Evolutionary conservation across 228 moss, liverwort and hornwort genomes (phyloP).

Genomic region (Sphagnum magellanicum): DNA sequence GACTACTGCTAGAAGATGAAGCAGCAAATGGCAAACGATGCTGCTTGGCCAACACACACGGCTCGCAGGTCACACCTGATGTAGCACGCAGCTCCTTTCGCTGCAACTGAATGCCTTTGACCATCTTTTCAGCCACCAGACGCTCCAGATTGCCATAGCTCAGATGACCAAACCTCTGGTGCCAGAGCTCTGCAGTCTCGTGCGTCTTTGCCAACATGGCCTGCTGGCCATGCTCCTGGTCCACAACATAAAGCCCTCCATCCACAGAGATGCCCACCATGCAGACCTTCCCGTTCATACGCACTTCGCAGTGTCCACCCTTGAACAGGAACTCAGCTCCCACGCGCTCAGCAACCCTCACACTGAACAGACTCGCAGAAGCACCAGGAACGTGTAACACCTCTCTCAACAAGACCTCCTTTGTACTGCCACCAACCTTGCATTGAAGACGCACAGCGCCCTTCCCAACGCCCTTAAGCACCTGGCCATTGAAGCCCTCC

Average conservation of each 20-base stretch:
- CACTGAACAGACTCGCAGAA: background rate
- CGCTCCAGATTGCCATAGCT: background rate
- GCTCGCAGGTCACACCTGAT: background rate
- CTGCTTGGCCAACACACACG: background rate
- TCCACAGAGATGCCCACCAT: no score
- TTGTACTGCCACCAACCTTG: no score
- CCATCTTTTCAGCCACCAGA: background rate
- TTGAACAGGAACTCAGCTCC: background rate
- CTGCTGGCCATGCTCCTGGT: no score
- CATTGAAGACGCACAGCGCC: no score
- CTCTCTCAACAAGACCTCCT: no score
- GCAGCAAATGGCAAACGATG: background rate
- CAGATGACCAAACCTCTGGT: background rate
- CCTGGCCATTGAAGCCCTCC: no score
- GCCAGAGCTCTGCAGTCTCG: background rate
- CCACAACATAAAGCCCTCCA: no score
- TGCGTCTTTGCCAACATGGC: no score
- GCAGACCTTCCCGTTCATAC: background rate
- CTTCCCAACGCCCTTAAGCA: no score
- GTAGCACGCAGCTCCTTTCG: background rate
- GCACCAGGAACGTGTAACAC: background rate
- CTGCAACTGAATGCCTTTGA: background rate
- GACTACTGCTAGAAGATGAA: background rate
- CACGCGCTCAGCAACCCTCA: background rate
- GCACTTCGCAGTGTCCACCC: background rate